Evolutionary conservation across 805 yeast genomes (phyloP).

Genomic region (Cyberlindnera euphorbiae): DNA sequence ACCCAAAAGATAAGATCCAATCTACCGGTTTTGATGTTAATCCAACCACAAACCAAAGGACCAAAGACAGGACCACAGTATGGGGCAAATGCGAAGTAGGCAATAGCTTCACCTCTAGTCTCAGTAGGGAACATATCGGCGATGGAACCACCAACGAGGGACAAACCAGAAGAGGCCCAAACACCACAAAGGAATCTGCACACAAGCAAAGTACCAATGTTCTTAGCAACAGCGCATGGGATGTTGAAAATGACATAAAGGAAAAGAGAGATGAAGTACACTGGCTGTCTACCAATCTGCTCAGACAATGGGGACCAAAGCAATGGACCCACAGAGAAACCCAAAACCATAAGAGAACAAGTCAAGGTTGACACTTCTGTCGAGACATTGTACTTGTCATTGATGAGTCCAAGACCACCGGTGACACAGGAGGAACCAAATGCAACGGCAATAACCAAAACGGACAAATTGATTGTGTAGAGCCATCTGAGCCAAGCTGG

Average conservation of each 20-base stretch:
- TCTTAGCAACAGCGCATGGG: conserved; percentile 82
- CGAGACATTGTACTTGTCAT: conserved; percentile 63
- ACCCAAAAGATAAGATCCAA: conserved; percentile 81
- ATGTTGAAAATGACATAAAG: conserved; percentile 76
- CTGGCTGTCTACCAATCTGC: conserved; percentile 80
- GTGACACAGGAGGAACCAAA: conserved; percentile 90
- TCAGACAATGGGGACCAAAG: conserved; percentile 89
- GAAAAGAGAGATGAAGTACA: conserved; percentile 70
- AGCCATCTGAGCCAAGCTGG: conserved; percentile 46
- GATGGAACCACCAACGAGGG: conserved; percentile 86
- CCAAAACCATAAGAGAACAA: conserved; percentile 84
- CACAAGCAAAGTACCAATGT: conserved; percentile 73
- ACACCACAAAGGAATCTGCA: conserved; percentile 88
- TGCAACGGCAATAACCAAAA: conserved; percentile 82
- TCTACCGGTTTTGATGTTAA: conserved; percentile 63
- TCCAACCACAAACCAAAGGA: conserved; percentile 83
- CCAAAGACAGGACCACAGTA: conserved; percentile 92
- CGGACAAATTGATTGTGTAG: conserved; percentile 64
- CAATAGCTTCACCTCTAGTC: conserved; percentile 84
- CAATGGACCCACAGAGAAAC: conserved; percentile 83
- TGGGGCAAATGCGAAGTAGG: conserved; percentile 87
- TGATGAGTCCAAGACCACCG: conserved; percentile 71
- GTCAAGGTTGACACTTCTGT: conserved; percentile 74
- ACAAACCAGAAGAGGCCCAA: conserved; percentile 75
- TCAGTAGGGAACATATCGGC: conserved; percentile 83